Evolutionary conservation across 495 filamentous ascomycete genomes (phyloP), one percentile per base, ranked within the genome.

Genomic region (Ramalina intermedia): DNA sequence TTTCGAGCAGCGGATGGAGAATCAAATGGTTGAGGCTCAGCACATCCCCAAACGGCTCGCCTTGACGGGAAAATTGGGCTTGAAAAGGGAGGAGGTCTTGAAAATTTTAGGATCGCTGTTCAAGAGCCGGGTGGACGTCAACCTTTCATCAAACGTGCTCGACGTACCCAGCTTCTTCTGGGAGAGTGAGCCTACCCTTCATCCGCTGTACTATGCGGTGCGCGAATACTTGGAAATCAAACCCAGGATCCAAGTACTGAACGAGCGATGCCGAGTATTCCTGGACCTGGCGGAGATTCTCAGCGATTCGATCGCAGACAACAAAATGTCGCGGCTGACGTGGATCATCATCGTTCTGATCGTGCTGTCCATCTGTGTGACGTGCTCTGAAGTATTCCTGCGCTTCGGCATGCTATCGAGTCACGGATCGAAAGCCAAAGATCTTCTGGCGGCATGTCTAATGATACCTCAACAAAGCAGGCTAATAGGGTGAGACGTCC

Each of bases 91-190:
- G 41, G 90, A 96, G 56, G 87, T 99, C 11, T 85, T 96, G 44
- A 82, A 80, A 53, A 94, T 99, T 43, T 68, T 95, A 14, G 91
- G 93, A 1, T 68, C 83, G 24, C 68, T 99, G 33, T 99, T 96
- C 66, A 93, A 88, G 58, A 87, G 84, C 57, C 76, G 91, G 6
- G 91, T 99, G 1, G 90, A 99, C 53, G 94, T 99, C 37, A 99
- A 99, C 68, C 76, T 99, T 11, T 96, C 91, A 47, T 94, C 87
- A 13, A 99, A 96, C 56, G 87, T 96, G 61, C 83, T 99, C 51
- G 90, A 96, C 62, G 87, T 94, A 3, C 93, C 91, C 39, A 94
- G 91, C 63, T 96, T 99, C 71, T 96, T 99, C 74, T 99, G 91
- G 91, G 87, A 94, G 58, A 82, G 82, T 27, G 91, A 99, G 60